Percentiles rank a stretch among this genome's conserved stretches.
These are phyloP conservation scores for Priceomyces melissophilus DNA, from an alignment of 805 yeast species.

Conservation along the genomic window DNA sequence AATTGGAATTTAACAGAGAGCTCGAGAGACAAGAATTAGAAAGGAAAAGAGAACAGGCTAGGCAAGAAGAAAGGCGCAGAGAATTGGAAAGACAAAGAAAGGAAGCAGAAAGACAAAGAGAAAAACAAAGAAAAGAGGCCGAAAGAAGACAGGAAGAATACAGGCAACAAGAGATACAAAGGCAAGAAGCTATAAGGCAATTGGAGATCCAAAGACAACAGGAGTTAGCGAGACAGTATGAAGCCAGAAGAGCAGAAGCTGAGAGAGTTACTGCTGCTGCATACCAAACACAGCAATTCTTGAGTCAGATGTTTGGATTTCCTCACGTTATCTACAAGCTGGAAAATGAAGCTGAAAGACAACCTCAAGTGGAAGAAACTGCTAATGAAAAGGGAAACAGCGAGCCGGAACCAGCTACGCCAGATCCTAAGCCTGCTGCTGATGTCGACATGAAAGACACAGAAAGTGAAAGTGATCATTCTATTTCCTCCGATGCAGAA, in stretches of 20 bases:
- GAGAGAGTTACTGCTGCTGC: conserved; percentile 1
- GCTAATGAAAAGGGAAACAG: too few species aligned
- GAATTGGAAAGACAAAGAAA: conserved; percentile 3
- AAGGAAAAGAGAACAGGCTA: not conserved
- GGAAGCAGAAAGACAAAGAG: conserved; percentile 2
- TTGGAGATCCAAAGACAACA: conserved; percentile 6
- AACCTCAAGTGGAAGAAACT: not conserved
- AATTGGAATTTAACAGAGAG: not conserved
- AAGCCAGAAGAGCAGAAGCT: conserved; percentile 8
- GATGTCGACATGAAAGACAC: not conserved
- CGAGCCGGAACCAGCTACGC: too few species aligned
- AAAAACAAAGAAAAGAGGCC: conserved; percentile 3
- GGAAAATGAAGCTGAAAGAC: not conserved
- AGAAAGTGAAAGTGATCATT: conserved; percentile 11
- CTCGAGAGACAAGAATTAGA: conserved; percentile 1
- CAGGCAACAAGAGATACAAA: conserved; percentile 8
- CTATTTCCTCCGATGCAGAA: conserved; percentile 15
- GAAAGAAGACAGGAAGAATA: conserved; percentile 3
- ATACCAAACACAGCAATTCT: conserved; percentile 20
- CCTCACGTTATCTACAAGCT: too few species aligned
- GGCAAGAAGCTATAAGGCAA: conserved; percentile 3
- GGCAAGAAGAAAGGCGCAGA: conserved; percentile 3
- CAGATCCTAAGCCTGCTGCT: not conserved
- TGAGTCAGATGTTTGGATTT: conserved; percentile 18
- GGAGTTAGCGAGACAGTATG: conserved; percentile 5